Conservation (phyloP, 1,284 basidiomycete species). For the Sporisorium graminicola region DNA sequence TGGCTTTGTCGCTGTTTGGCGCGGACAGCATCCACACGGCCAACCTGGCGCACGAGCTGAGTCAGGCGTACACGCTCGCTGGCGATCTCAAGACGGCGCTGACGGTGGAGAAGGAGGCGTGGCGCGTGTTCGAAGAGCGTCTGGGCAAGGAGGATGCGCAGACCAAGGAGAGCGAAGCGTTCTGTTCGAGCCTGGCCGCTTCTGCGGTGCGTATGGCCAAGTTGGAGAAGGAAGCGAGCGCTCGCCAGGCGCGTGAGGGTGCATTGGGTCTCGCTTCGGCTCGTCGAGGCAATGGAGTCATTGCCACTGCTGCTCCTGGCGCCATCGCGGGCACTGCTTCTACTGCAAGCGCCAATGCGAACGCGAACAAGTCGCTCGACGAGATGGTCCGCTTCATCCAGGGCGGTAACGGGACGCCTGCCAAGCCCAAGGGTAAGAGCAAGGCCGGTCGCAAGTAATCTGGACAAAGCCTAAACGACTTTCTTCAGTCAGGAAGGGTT, state of each 20-base stretch:
- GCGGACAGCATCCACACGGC: slow-evolving; percentile 66
- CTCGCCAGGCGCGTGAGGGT: slow-evolving; percentile 34
- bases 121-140: slow-evolving; percentile 63
- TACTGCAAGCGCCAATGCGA: slow-evolving; percentile 4
- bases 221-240: slow-evolving; percentile 59
- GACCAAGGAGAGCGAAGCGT: slow-evolving; percentile 65
- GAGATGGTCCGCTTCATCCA: slow-evolving; percentile 66
- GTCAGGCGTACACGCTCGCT: slow-evolving; percentile 64
- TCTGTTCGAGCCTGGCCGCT: slow-evolving; percentile 63
- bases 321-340: slow-evolving; percentile 5
- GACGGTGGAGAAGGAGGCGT: slow-evolving; percentile 63
- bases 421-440: slow-evolving; percentile 49
- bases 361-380: slow-evolving; percentile 55
- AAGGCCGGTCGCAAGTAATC: slow-evolving; percentile 35
- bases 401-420: slow-evolving; percentile 39
- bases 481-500: not conserved
- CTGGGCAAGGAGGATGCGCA: slow-evolving; percentile 67
- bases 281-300: slow-evolving; percentile 17
- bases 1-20: slow-evolving; percentile 60
- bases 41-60: slow-evolving; percentile 66
- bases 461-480: not conserved
- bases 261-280: slow-evolving; percentile 19
- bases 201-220: slow-evolving; percentile 65
- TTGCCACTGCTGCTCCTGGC: slow-evolving; percentile 10
- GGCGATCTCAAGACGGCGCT: slow-evolving; percentile 67